phyloP scores from a whole-genome alignment of 805 yeast species.

The Henningerozyma blattae region DNA sequence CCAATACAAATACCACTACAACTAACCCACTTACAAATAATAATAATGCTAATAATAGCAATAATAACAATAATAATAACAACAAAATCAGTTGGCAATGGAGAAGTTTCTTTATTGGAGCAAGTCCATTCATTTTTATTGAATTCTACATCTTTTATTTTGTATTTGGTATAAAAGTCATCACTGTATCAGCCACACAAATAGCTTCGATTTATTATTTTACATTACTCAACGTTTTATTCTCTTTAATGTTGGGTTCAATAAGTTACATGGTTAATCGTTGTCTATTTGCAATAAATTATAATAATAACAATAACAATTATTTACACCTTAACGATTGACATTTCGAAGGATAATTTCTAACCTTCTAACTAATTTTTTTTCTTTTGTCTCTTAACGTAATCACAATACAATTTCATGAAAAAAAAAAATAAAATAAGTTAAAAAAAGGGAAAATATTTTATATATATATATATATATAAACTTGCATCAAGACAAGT shows the following conservation, averaged over 20 bases:
- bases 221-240: slow-evolving; percentile 44
- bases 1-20: no score
- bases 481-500: no score
- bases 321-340: not conserved
- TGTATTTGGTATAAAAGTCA: slow-evolving; percentile 41
- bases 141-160: slow-evolving; percentile 59
- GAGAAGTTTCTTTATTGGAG: slow-evolving; percentile 62
- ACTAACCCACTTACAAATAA: not conserved
- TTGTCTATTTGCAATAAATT: slow-evolving; percentile 42
- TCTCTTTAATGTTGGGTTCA: slow-evolving; percentile 67
- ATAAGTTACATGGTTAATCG: slow-evolving; percentile 59
- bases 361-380: not conserved
- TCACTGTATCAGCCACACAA: slow-evolving; percentile 55
- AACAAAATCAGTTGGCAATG: slow-evolving; percentile 52
- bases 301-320: no score
- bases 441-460: no score
- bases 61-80: not conserved
- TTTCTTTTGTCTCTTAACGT: not conserved
- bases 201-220: slow-evolving; percentile 64
- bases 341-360: not conserved
- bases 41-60: slow-evolving; percentile 3
- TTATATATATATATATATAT: no score
- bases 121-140: slow-evolving; percentile 62
- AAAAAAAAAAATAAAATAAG: no score
- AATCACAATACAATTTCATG: not conserved